Conservation (phyloP, 768 basidiomycete species). For the Tricholoma furcatifolium region DNA sequence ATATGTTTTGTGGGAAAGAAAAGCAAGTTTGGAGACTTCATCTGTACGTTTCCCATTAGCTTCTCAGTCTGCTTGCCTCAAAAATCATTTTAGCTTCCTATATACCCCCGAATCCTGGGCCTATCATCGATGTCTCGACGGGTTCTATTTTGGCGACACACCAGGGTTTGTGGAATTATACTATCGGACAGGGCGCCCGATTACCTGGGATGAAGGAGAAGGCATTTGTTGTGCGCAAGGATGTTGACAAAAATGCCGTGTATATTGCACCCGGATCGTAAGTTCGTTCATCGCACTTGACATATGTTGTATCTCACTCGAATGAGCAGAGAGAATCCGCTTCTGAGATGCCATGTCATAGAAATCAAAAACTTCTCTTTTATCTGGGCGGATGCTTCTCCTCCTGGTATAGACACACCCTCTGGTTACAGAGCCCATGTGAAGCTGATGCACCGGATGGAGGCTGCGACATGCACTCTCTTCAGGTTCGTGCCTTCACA, state of each 20-base stretch:
- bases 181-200: constrained; percentile 79
- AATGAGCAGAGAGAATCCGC: constrained; percentile 53
- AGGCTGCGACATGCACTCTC: constrained; percentile 50
- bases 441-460: constrained; percentile 74
- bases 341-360: constrained; percentile 43
- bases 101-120: constrained; percentile 65
- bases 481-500: constrained; percentile 36
- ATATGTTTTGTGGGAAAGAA: constrained; percentile 92
- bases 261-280: constrained; percentile 75
- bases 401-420: constrained; percentile 37
- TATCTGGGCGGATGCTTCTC: constrained; percentile 71
- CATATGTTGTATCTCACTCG: not conserved
- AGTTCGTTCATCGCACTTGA: constrained; percentile 20
- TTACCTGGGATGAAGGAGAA: constrained; percentile 57
- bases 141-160: constrained; percentile 62
- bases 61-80: not conserved
- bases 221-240: constrained; percentile 77
- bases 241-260: constrained; percentile 59
- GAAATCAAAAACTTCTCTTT: constrained; percentile 59
- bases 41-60: constrained; percentile 45
- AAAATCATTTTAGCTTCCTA: constrained; percentile 63
- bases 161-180: constrained; percentile 79
- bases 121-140: constrained; percentile 56
- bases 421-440: constrained; percentile 49
- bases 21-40: constrained; percentile 66